These are phyloP conservation scores for Kuraishia molischiana DNA, from an alignment of 805 yeast species.

Conservation along the genomic window DNA sequence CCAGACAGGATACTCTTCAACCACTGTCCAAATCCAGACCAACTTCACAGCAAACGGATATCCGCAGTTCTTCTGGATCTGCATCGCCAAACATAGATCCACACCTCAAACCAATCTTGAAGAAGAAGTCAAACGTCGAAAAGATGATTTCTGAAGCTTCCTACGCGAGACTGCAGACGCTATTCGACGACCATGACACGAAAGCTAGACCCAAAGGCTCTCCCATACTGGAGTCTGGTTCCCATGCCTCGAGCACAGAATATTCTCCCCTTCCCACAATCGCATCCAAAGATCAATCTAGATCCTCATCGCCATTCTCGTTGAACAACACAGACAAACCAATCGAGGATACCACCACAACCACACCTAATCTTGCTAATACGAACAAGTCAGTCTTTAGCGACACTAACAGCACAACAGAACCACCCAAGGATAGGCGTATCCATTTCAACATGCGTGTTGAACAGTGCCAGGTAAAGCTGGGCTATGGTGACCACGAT, in stretches of 20 bases:
- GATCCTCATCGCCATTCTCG: conserved; percentile 3
- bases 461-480: conserved; percentile 54
- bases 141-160: conserved; percentile 58
- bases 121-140: conserved; percentile 79
- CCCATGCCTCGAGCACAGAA: not conserved
- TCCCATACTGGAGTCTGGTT: conserved; percentile 20
- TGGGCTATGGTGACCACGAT: conserved; percentile 45
- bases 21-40: not conserved
- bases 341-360: not conserved
- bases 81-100: not conserved
- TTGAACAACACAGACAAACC: not conserved
- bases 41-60: not conserved
- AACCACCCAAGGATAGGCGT: conserved; percentile 39
- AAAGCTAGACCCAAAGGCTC: conserved; percentile 19
- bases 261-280: not conserved
- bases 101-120: conserved; percentile 71
- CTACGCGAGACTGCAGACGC: conserved; percentile 18
- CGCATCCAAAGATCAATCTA: not conserved
- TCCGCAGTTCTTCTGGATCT: conserved; percentile 9
- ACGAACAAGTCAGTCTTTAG: not conserved
- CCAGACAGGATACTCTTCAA: not conserved
- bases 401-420: not conserved
- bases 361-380: not conserved
- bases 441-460: conserved; percentile 93
- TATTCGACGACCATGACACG: conserved; percentile 15